Conservation (phyloP, 345 rosid species). For the Citrus reticulata region DNA sequence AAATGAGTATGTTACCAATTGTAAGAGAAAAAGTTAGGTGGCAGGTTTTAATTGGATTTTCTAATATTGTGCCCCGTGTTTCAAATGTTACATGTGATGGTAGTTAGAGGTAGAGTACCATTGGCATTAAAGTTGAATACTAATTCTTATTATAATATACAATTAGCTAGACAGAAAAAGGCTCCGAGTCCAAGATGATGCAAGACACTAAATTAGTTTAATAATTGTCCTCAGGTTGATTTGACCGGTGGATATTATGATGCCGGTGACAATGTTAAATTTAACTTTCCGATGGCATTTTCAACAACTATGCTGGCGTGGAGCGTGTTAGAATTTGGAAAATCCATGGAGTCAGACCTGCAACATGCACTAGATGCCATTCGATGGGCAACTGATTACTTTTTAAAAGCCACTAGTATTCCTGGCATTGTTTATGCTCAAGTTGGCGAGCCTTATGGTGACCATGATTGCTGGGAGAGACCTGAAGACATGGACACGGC, state of each 20-base stretch:
- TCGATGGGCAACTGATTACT: constrained; percentile 78
- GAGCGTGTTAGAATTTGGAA: constrained; percentile 64
- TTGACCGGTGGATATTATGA: constrained; percentile 92
- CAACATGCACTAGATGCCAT: constrained; percentile 47
- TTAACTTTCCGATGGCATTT: constrained; percentile 90
- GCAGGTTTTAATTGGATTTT: too few species aligned
- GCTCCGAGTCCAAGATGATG: neutral
- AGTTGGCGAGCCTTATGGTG: constrained; percentile 57
- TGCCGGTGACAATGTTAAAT: constrained; percentile 90
- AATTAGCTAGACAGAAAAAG: too few species aligned
- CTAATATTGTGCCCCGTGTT: too few species aligned
- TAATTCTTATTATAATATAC: too few species aligned
- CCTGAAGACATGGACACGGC: constrained; percentile 97
- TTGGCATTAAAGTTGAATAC: neutral
- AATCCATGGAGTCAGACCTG: constrained; percentile 41
- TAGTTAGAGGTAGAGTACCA: neutral
- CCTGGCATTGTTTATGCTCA: constrained; percentile 49
- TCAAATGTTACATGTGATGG: too few species aligned
- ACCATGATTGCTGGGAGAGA: constrained; percentile 86
- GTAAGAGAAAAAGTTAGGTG: too few species aligned
- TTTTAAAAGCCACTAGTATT: constrained; percentile 66
- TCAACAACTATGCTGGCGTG: constrained; percentile 76
- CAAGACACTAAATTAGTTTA: neutral
- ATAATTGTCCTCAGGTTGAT: constrained; percentile 42
- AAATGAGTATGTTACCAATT: too few species aligned